These are phyloP conservation scores for Coemansia sp. DNA, from an alignment of 192 early-diverging fungal genomes.

Conservation along the genomic window DNA sequence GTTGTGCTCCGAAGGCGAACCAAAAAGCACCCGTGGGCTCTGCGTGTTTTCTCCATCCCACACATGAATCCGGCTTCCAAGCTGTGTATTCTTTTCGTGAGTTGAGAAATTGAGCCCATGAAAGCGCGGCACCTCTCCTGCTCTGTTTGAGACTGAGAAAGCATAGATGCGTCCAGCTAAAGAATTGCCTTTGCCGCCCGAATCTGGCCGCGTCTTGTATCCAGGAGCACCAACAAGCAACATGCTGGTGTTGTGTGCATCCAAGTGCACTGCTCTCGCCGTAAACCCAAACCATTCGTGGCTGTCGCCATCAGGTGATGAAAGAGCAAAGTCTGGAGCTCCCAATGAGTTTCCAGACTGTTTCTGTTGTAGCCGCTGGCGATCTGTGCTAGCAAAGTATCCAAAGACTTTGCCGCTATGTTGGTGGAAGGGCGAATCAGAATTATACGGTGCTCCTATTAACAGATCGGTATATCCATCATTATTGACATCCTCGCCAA, in stretches of 20 bases:
- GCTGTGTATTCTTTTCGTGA: conserved; percentile 33
- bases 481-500: conserved; percentile 62
- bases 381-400: conserved; percentile 26
- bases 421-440: conserved; percentile 11
- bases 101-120: conserved; percentile 26
- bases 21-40: conserved; percentile 34
- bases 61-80: conserved; percentile 48
- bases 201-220: conserved; percentile 18
- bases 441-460: conserved; percentile 63
- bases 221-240: conserved; percentile 61
- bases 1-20: conserved; percentile 46
- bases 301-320: conserved; percentile 25
- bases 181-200: neutral
- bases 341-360: conserved; percentile 2
- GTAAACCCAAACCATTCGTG: conserved; percentile 59
- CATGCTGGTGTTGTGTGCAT: conserved; percentile 10
- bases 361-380: conserved; percentile 1
- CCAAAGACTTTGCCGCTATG: conserved; percentile 55
- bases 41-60: conserved; percentile 13
- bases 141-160: conserved; percentile 22
- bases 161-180: conserved; percentile 58
- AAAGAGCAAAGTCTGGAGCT: conserved; percentile 40
- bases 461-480: conserved; percentile 67
- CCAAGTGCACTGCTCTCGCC: conserved; percentile 19
- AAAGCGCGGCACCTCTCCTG: conserved; percentile 1